These are phyloP conservation scores for Exophiala spinifera DNA, from an alignment of 2,329 filamentous ascomycete genomes.

Conservation along the genomic window DNA sequence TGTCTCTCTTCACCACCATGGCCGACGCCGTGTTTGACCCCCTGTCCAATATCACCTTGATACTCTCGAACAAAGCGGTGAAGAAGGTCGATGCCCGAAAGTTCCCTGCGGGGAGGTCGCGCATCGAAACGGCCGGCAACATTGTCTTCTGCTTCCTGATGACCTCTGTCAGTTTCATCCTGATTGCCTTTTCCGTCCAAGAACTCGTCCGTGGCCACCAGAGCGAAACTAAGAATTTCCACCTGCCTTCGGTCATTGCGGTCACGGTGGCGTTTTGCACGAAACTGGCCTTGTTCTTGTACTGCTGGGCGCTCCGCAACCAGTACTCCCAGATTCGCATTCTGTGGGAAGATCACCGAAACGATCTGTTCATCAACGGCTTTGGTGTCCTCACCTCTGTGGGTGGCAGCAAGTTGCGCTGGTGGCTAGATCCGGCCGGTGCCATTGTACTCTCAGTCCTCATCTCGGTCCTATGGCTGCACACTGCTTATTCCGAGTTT, in stretches of 20 bases:
- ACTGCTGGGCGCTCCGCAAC: conserved; percentile 88
- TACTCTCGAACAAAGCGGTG: conserved; percentile 83
- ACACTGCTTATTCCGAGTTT: conserved; percentile 85
- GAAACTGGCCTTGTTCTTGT: conserved; percentile 79
- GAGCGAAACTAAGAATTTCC: conserved; percentile 62
- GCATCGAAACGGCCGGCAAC: conserved; percentile 92
- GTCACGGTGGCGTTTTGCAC: conserved; percentile 80
- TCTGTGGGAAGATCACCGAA: conserved; percentile 94
- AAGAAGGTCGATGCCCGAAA: conserved; percentile 78
- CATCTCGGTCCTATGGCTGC: conserved; percentile 76
- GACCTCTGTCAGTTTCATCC: conserved; percentile 84
- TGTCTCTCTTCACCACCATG: conserved; percentile 97
- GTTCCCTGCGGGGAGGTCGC: conserved; percentile 88
- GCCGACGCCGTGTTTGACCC: conserved; percentile 94
- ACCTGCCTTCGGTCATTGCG: conserved; percentile 79
- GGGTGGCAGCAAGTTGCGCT: conserved; percentile 80
- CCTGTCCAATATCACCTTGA: conserved; percentile 80
- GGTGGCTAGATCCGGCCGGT: conserved; percentile 95
- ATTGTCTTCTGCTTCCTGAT: conserved; percentile 96
- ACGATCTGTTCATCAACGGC: conserved; percentile 94
- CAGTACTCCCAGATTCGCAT: conserved; percentile 90
- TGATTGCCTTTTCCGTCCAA: conserved; percentile 81
- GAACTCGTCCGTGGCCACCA: conserved; percentile 58
- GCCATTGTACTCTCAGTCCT: conserved; percentile 78
- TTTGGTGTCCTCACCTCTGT: conserved; percentile 88